Evolutionary conservation across 805 yeast genomes (phyloP).

Genomic region (Wickerhamomyces pijperi): DNA sequence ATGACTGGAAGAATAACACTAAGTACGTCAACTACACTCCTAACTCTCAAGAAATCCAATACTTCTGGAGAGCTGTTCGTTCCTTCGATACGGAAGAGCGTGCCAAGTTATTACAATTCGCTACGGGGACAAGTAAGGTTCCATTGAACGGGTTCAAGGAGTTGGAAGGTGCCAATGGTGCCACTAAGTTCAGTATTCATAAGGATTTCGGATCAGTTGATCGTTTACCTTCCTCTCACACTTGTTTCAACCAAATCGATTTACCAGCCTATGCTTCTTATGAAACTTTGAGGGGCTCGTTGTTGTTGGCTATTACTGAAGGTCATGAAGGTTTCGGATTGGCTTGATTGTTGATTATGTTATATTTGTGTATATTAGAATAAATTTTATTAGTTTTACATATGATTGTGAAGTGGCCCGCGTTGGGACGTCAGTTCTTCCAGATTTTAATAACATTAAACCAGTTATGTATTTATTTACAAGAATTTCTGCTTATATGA

Average conservation of each 20-base stretch:
- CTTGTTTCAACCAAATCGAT: slow-evolving; percentile 93
- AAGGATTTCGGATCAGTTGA: slow-evolving; percentile 79
- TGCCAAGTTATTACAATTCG: slow-evolving; percentile 88
- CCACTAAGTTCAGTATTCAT: slow-evolving; percentile 79
- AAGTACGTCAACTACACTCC: slow-evolving; percentile 72
- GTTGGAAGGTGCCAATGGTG: slow-evolving; percentile 78
- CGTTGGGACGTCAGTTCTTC: too few species aligned
- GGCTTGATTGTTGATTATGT: slow-evolving; percentile 30
- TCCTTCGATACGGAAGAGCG: slow-evolving; percentile 90
- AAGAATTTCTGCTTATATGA: too few species aligned
- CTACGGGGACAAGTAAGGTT: slow-evolving; percentile 94
- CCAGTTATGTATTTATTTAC: slow-evolving; percentile 4
- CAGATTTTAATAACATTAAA: too few species aligned
- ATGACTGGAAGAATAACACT: slow-evolving; percentile 89
- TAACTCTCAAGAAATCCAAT: slow-evolving; percentile 76
- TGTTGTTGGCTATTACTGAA: slow-evolving; percentile 80
- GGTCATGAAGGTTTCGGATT: slow-evolving; percentile 96
- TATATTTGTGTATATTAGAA: neutral
- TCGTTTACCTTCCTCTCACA: slow-evolving; percentile 89
- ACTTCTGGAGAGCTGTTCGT: slow-evolving; percentile 97
- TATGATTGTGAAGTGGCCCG: neutral
- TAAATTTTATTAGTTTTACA: neutral
- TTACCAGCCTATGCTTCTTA: slow-evolving; percentile 88
- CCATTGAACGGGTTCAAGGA: slow-evolving; percentile 91
- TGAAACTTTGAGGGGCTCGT: slow-evolving; percentile 70